phyloP scores from a whole-genome alignment of 2,329 filamentous ascomycete genomes.

The Epichloe bromicola region DNA sequence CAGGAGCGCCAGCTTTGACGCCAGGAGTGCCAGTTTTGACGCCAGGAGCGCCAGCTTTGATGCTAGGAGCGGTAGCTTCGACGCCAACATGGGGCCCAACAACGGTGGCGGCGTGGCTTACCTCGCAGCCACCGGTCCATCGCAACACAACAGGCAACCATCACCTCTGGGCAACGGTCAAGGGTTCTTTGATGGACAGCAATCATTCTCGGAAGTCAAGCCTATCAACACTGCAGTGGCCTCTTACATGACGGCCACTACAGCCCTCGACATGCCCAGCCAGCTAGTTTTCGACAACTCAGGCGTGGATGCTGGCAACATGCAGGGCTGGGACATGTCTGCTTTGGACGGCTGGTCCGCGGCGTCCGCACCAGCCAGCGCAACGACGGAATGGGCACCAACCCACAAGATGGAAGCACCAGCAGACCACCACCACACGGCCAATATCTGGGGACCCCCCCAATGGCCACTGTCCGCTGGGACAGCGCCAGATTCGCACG shows the following conservation, averaged over 20 bases:
- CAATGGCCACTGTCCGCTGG: constrained; percentile 21
- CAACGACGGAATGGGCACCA: constrained; percentile 20
- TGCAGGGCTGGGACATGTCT: constrained; percentile 26
- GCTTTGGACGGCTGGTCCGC: constrained; percentile 22
- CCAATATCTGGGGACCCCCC: constrained; percentile 23
- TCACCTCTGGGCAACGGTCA: constrained; percentile 14
- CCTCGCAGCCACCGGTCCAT: constrained; percentile 16
- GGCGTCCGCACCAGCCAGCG: constrained; percentile 11
- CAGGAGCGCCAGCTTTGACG: constrained; percentile 4
- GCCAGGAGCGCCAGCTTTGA: constrained; percentile 9
- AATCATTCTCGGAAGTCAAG: constrained; percentile 21
- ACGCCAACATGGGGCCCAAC: constrained; percentile 20
- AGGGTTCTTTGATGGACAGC: constrained; percentile 21
- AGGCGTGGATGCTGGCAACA: constrained; percentile 16
- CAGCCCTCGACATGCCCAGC: constrained; percentile 19
- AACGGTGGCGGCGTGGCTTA: constrained; percentile 19
- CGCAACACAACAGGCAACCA: constrained; percentile 13
- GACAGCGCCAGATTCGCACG: constrained; percentile 12
- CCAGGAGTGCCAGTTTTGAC: constrained; percentile 26
- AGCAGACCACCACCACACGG: constrained; percentile 9
- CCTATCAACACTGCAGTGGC: constrained; percentile 17
- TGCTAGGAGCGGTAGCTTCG: constrained; percentile 11
- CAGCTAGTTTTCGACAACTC: constrained; percentile 23
- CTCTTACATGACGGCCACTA: constrained; percentile 18
- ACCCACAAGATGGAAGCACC: constrained; percentile 18